Conservation (phyloP, 208 protist genomes). For the Porcisia hertigi region DNA sequence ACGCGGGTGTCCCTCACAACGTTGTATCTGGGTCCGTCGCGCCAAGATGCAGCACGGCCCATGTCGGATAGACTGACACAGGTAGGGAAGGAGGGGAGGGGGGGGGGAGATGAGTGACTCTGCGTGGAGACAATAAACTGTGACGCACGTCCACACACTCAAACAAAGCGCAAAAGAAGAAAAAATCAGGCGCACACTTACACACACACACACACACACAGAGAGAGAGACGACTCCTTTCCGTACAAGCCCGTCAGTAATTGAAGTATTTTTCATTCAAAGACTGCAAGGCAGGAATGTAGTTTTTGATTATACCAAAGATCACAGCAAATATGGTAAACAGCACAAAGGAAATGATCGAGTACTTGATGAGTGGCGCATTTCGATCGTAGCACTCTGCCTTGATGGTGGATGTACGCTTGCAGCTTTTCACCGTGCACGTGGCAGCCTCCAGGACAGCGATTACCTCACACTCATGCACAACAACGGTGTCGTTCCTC, state of each 20-base stretch:
- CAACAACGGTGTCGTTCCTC: conserved; percentile 22
- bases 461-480: conserved; percentile 75
- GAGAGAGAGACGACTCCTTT: background rate
- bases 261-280: conserved; percentile 79
- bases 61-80: background rate
- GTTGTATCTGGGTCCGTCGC: background rate
- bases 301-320: conserved; percentile 77
- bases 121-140: background rate
- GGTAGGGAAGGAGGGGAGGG: background rate
- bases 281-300: conserved; percentile 73
- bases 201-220: no score
- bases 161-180: background rate
- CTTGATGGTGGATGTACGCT: conserved; percentile 71
- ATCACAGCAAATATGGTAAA: conserved; percentile 53
- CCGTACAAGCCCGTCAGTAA: conserved; percentile 35
- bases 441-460: conserved; percentile 72
- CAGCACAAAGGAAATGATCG: conserved; percentile 67
- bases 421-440: conserved; percentile 52
- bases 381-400: conserved; percentile 79
- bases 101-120: background rate
- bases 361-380: conserved; percentile 67
- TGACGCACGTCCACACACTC: background rate
- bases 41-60: background rate
- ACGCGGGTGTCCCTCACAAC: background rate
- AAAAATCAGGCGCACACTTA: no score